Evolutionary conservation across 192 early-diverging fungal genomes (phyloP).

Genomic region (Backusella mclennaniae): DNA sequence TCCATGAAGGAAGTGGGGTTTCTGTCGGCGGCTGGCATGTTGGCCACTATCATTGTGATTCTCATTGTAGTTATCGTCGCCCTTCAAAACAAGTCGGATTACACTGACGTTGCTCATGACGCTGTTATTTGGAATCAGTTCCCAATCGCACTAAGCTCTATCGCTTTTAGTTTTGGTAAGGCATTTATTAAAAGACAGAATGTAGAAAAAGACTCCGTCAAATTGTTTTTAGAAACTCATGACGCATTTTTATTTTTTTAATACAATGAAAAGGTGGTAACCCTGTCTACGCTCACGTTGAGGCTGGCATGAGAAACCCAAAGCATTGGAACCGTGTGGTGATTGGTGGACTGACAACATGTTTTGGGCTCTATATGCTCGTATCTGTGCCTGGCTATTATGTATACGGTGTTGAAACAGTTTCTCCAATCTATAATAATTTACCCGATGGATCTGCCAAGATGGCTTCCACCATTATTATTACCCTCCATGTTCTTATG

Average conservation of each 20-base stretch:
- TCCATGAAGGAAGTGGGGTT: slow-evolving; percentile 75
- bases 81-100: slow-evolving; percentile 29
- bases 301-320: slow-evolving; percentile 69
- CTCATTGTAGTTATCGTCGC: slow-evolving; percentile 55
- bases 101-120: slow-evolving; percentile 18
- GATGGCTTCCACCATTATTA: slow-evolving; percentile 63
- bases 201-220: neutral
- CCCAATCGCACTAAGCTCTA: slow-evolving; percentile 64
- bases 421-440: slow-evolving; percentile 66
- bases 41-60: slow-evolving; percentile 67
- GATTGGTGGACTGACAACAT: slow-evolving; percentile 50
- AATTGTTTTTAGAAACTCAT: slow-evolving; percentile 32
- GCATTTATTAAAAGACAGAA: neutral
- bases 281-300: slow-evolving; percentile 77
- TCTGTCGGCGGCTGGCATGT: slow-evolving; percentile 60
- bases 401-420: slow-evolving; percentile 61
- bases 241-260: neutral
- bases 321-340: slow-evolving; percentile 64
- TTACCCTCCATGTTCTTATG: slow-evolving; percentile 75
- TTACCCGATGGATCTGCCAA: slow-evolving; percentile 55
- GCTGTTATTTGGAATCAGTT: slow-evolving; percentile 48
- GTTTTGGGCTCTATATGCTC: slow-evolving; percentile 64
- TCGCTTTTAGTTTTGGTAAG: slow-evolving; percentile 38
- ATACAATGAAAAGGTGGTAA: slow-evolving; percentile 46
- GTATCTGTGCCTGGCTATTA: slow-evolving; percentile 67